phyloP scores from a whole-genome alignment of 2,329 filamentous ascomycete species.

The Pseudogymnoascus verrucosus region DNA sequence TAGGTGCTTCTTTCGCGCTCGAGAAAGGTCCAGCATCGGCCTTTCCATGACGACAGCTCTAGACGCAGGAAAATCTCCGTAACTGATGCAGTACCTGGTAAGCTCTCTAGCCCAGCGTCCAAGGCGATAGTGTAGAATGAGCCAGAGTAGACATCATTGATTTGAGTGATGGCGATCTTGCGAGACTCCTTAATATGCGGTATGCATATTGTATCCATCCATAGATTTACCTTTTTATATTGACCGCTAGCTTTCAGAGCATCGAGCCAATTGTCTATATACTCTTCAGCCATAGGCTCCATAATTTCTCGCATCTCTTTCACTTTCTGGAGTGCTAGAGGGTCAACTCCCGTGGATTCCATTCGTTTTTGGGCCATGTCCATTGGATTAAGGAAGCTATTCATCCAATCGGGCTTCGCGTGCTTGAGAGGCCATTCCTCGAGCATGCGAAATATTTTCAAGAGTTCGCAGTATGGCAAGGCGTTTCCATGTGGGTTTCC shows the following conservation, averaged over 20 bases:
- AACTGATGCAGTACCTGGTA: neutral
- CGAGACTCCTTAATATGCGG: neutral
- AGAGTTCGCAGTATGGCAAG: conserved; percentile 15
- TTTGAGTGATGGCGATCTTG: conserved; percentile 9
- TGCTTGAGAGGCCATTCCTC: neutral
- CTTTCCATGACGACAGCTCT: neutral
- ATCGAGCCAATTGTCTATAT: neutral
- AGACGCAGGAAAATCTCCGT: neutral
- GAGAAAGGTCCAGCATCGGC: conserved; percentile 7
- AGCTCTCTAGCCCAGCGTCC: neutral
- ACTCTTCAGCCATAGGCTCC: neutral
- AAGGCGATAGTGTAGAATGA: conserved; percentile 11
- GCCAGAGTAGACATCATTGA: neutral
- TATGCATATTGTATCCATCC: conserved; percentile 1
- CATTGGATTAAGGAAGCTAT: conserved; percentile 1
- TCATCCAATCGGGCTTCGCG: neutral
- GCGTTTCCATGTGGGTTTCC: conserved; percentile 14
- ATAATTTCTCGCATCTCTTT: neutral
- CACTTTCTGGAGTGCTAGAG: neutral
- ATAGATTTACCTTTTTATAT: neutral
- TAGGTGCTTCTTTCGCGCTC: conserved; percentile 4
- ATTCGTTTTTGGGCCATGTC: neutral
- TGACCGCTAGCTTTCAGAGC: neutral
- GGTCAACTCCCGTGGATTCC: neutral
- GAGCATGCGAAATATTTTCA: neutral